Percentiles rank a stretch among this genome's conserved stretches.
Evolutionary conservation across 1,284 basidiomycete genomes (phyloP).

Genomic region (Polyporus tsugae): DNA sequence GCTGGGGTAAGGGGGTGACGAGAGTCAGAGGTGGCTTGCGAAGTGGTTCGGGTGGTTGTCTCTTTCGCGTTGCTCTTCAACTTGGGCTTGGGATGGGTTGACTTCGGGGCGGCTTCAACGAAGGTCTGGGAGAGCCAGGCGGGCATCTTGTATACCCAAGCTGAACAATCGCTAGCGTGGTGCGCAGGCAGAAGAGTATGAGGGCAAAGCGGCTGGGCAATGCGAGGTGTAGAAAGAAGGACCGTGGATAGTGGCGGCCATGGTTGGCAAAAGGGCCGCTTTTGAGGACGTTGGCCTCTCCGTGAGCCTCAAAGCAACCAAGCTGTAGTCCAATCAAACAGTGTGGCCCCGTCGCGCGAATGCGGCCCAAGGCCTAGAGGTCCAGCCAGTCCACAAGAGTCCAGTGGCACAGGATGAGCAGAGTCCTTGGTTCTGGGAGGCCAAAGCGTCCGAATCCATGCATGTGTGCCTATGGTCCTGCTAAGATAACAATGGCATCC

Average conservation of each 20-base stretch:
- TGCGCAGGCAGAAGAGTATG: neutral
- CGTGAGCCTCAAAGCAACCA: neutral
- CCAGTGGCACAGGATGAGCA: neutral
- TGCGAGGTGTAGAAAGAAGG: neutral
- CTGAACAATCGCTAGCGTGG: constrained; percentile 2
- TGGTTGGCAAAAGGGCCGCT: neutral
- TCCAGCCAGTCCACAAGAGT: neutral
- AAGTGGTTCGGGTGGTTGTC: neutral
- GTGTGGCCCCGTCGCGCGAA: neutral
- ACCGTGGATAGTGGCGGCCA: neutral
- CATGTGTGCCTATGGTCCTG: neutral
- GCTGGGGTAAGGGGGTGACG: neutral
- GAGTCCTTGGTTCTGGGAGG: neutral
- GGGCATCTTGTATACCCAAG: neutral
- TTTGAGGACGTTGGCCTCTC: neutral
- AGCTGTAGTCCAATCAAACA: neutral
- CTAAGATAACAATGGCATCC: neutral
- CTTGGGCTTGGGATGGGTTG: neutral
- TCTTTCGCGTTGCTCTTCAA: neutral
- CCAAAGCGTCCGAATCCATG: neutral
- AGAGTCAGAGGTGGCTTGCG: neutral
- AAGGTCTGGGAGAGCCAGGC: neutral
- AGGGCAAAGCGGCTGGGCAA: neutral
- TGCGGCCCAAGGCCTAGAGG: neutral
- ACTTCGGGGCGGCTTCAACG: neutral